phyloP scores from a whole-genome alignment of 305 asterid species.

The Ilex paraguariensis region DNA sequence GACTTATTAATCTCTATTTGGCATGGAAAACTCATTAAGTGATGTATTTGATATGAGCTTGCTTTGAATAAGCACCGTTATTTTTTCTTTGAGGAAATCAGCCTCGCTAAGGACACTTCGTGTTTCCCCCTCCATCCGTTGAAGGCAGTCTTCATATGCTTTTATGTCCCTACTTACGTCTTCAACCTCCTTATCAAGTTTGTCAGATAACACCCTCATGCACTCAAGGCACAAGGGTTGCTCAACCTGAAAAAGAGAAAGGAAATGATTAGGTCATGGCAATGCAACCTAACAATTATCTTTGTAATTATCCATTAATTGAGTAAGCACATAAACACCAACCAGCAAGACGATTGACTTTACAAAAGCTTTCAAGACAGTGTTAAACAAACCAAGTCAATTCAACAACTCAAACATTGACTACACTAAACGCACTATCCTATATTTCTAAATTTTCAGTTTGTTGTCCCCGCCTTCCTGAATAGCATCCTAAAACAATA shows the following conservation, averaged over 20 bases:
- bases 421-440: too few species aligned
- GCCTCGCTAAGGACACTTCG: slow-evolving; percentile 79
- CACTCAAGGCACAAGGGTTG: slow-evolving; percentile 97
- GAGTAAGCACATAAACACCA: too few species aligned
- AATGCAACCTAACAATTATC: background rate
- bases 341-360: too few species aligned
- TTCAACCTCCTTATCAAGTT: slow-evolving; percentile 97
- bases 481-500: too few species aligned
- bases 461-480: too few species aligned
- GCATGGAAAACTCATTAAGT: slow-evolving; percentile 1
- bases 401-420: too few species aligned
- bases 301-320: background rate
- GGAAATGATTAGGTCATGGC: slow-evolving; percentile 5
- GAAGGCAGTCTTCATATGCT: slow-evolving; percentile 91
- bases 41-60: slow-evolving; percentile 2
- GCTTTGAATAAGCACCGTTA: slow-evolving; percentile 54
- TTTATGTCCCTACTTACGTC: slow-evolving; percentile 79
- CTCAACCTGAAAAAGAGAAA: slow-evolving; percentile 53
- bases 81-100: slow-evolving; percentile 87
- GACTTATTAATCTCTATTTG: background rate
- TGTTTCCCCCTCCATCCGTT: slow-evolving; percentile 86
- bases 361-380: too few species aligned
- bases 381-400: too few species aligned
- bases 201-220: slow-evolving; percentile 89
- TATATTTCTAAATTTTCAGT: too few species aligned